These are phyloP conservation scores for Trifolium repens DNA, from an alignment of 306 rosid genomes.

Conservation along the genomic window DNA sequence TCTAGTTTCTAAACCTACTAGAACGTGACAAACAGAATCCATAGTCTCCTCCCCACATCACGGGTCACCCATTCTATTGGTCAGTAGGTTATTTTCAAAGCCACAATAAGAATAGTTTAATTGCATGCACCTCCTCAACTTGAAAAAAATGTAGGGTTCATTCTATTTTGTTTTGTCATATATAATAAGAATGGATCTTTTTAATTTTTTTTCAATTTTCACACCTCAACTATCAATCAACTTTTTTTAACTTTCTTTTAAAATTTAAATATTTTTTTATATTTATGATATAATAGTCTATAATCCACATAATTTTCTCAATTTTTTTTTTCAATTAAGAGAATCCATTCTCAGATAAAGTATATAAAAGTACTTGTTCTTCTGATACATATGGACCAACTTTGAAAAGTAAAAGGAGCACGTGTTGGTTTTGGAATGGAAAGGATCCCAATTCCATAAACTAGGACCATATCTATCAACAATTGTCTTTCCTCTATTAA, in stretches of 20 bases:
- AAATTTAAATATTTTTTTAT: too few species aligned
- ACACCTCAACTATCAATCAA: too few species aligned
- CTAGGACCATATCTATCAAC: too few species aligned
- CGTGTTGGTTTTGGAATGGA: slow-evolving; percentile 15
- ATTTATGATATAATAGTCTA: too few species aligned
- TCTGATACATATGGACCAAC: background rate
- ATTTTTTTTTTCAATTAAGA: too few species aligned
- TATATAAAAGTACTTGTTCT: background rate
- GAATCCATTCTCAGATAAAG: too few species aligned
- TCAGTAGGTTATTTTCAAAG: slow-evolving; percentile 37
- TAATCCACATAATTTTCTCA: too few species aligned
- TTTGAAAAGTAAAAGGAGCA: slow-evolving; percentile 28
- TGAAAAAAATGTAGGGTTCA: background rate
- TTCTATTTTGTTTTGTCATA: slow-evolving; percentile 20
- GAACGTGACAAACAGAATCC: slow-evolving; percentile 29
- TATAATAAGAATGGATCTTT: background rate
- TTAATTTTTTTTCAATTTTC: too few species aligned
- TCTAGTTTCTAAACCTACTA: background rate
- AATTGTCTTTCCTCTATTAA: too few species aligned
- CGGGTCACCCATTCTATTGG: slow-evolving; percentile 29
- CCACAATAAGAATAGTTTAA: slow-evolving; percentile 29
- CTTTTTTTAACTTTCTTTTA: too few species aligned
- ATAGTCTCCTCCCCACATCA: slow-evolving; percentile 18
- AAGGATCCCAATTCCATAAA: too few species aligned
- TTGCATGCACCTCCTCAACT: slow-evolving; percentile 26